Evolutionary conservation across 2,329 filamentous ascomycete genomes (phyloP).

Genomic region (Sporothrix pallida): DNA sequence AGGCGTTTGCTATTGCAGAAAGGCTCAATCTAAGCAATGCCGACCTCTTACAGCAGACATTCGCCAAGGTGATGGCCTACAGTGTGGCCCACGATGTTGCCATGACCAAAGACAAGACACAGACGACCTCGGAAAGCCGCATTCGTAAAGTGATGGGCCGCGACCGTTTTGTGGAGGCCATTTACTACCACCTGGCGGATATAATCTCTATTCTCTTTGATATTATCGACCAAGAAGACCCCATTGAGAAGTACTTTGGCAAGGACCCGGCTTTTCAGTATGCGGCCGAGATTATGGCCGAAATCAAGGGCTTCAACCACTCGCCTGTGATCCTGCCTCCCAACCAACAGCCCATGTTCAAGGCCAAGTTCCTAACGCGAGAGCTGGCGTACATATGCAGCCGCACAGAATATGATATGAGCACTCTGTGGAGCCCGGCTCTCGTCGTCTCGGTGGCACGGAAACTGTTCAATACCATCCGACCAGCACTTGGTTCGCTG

Average conservation of each 20-base stretch:
- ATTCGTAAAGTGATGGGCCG: conserved; percentile 73
- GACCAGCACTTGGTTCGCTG: conserved; percentile 81
- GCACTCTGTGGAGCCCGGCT: conserved; percentile 74
- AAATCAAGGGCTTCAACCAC: conserved; percentile 72
- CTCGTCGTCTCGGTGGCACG: conserved; percentile 76
- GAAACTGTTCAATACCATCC: conserved; percentile 78
- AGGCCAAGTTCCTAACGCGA: conserved; percentile 74
- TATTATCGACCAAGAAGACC: conserved; percentile 77
- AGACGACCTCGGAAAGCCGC: conserved; percentile 65
- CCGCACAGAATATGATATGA: conserved; percentile 68
- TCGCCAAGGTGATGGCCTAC: conserved; percentile 82
- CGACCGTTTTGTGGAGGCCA: conserved; percentile 65
- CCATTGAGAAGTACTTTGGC: conserved; percentile 69
- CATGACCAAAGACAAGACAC: conserved; percentile 48
- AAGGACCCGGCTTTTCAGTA: conserved; percentile 63
- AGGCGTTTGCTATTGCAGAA: conserved; percentile 64
- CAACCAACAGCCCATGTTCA: conserved; percentile 87
- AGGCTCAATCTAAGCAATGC: conserved; percentile 60
- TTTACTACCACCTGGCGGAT: conserved; percentile 74
- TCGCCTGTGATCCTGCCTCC: conserved; percentile 70
- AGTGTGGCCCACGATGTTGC: conserved; percentile 77
- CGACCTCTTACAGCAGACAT: conserved; percentile 69
- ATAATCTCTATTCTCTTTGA: conserved; percentile 79
- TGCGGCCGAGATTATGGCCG: conserved; percentile 67
- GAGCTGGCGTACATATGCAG: conserved; percentile 80